These are phyloP conservation scores for Globisporangium paddicum DNA, from an alignment of 352 stramenopile genomes.

Conservation along the genomic window DNA sequence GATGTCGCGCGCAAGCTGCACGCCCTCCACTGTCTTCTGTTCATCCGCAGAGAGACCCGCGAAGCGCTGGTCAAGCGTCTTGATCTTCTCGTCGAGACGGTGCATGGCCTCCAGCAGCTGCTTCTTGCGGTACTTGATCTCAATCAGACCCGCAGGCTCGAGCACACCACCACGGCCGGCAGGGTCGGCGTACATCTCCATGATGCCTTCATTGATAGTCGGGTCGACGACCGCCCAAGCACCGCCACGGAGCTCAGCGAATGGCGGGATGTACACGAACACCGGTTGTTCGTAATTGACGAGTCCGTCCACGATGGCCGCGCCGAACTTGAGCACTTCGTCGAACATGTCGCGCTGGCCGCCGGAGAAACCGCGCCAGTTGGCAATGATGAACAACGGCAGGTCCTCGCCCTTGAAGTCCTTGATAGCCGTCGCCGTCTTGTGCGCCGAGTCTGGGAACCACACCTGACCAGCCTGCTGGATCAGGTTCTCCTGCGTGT, in stretches of 20 bases:
- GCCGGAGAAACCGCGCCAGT: conserved; percentile 99
- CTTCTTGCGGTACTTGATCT: conserved; percentile 99
- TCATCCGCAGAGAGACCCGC: conserved; percentile 49
- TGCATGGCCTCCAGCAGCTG: conserved; percentile 97
- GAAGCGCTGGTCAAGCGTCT: conserved; percentile 73
- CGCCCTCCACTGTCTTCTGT: conserved; percentile 26
- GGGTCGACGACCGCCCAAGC: conserved; percentile 99
- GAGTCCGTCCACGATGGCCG: conserved; percentile 99
- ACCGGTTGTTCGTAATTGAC: conserved; percentile 99
- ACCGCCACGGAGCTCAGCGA: conserved; percentile 97
- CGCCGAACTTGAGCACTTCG: conserved; percentile 99
- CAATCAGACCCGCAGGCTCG: conserved; percentile 96
- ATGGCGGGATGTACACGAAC: conserved; percentile 99
- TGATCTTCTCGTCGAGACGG: conserved; percentile 94
- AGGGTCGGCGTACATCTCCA: conserved; percentile 99
- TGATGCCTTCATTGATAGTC: conserved; percentile 99
- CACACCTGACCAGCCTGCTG: conserved; percentile 99
- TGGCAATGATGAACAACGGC: conserved; percentile 99
- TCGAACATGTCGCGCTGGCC: conserved; percentile 99
- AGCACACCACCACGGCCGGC: conserved; percentile 95
- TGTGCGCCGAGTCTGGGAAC: conserved; percentile 99
- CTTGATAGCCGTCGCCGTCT: conserved; percentile 99
- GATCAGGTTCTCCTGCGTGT: conserved; percentile 95
- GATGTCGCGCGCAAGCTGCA: conserved; percentile 89
- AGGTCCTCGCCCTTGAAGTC: conserved; percentile 99